Evolutionary conservation across 192 early-diverging fungal species (phyloP), one percentile per base, ranked within the genome.

Genomic region (Coemansia sp.): DNA sequence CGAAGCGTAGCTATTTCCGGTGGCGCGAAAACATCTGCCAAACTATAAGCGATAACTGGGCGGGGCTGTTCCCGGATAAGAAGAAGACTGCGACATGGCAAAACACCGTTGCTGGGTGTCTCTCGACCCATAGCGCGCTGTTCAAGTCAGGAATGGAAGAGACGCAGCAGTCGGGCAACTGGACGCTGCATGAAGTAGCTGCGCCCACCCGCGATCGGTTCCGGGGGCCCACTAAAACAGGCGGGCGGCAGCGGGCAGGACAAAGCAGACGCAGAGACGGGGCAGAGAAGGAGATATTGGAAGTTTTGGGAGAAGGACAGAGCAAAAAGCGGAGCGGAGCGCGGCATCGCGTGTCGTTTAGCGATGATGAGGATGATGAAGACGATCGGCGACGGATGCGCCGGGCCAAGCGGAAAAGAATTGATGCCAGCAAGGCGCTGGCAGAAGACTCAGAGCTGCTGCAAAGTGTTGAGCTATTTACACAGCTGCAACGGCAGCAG

Each of bases 21-120:
- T 92, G 86, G 85, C 87, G 86, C 49, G 88, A 89, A 43, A 87
- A 88, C 38, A 86, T 94, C 11, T 94, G 90, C 72, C 76, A 71
- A 12, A 88, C 86, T 31, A 88, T 92, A 50, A 82, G 84, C 48
- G 80, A 81, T 1, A 68, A 90, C 54, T 94, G 92, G 92, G 81
- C 86, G 5, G 74, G 86, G 33, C 59, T 94, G 33, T 65, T 82
- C 26, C 84, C 86, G 0, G 87, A 80, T 19, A 88, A 88, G 63
- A 62, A 78, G 30, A 83, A 89, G 63, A 82, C 86, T 0, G 80
- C 82, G 0, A 91, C 89, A 1, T 94, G 92, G 92, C 83, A 87
- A 31, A 94, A 94, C 65, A 92, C 90, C 2, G 82, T 94, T 5
- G 90, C 90, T 2, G 90, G 88, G 45, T 84, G 85, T 21, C 58